Conservation (phyloP, 2,329 filamentous ascomycete genomes). For the Penicillium paneum region DNA sequence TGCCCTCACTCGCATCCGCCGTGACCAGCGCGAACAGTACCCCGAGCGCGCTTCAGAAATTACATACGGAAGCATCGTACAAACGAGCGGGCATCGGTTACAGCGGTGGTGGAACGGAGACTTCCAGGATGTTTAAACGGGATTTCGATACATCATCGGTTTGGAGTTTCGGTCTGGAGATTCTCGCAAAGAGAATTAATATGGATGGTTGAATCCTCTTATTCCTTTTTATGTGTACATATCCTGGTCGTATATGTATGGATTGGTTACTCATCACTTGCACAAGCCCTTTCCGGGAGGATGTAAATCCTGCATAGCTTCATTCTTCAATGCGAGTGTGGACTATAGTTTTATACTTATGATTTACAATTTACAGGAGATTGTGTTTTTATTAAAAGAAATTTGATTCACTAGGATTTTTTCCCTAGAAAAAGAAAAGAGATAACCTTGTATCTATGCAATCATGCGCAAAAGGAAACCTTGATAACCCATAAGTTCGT, state of each 20-base stretch:
- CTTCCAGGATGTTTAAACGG: conserved; percentile 30
- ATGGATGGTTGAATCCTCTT: neutral
- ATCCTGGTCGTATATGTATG: neutral
- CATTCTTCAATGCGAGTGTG: neutral
- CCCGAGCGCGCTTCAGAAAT: conserved; percentile 37
- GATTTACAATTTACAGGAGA: neutral
- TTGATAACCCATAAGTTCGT: conserved; percentile 39
- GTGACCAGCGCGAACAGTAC: conserved; percentile 52
- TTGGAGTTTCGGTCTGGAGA: neutral
- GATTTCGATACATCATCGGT: neutral
- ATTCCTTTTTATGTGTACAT: neutral
- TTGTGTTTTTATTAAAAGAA: conserved; percentile 14
- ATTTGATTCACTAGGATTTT: conserved; percentile 22
- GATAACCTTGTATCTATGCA: conserved; percentile 41
- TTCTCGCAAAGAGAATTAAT: neutral
- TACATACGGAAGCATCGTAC: conserved; percentile 29
- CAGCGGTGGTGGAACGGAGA: conserved; percentile 43
- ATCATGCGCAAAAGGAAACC: conserved; percentile 33
- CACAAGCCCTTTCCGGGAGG: neutral
- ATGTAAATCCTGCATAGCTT: neutral
- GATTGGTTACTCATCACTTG: neutral
- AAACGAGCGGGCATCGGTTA: conserved; percentile 31
- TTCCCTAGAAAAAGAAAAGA: conserved; percentile 15
- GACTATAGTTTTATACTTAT: too few species aligned
- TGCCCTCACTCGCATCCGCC: conserved; percentile 52